Evolutionary conservation across 768 basidiomycete genomes (phyloP).

Genomic region (Neoboletus magnificus): DNA sequence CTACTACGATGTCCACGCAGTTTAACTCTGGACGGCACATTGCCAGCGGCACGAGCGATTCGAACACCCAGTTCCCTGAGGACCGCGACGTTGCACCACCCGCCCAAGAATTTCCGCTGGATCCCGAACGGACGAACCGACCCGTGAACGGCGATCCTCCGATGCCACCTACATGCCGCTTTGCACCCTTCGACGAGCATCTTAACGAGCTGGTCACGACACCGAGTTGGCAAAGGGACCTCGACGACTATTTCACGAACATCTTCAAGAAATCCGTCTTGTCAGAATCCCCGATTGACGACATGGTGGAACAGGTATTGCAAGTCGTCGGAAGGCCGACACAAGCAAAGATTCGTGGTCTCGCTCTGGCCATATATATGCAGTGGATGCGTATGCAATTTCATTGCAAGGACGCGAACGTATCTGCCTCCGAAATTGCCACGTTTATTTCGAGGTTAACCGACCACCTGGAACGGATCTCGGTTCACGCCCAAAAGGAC

Average conservation of each 20-base stretch:
- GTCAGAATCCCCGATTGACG: conserved; percentile 4
- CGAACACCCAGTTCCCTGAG: too few species aligned
- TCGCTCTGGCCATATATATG: conserved; percentile 5
- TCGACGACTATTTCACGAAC: conserved; percentile 13
- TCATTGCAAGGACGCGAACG: conserved; percentile 6
- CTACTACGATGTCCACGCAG: background rate
- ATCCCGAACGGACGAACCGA: background rate
- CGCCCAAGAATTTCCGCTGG: background rate
- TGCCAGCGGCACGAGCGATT: background rate
- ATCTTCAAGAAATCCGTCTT: conserved; percentile 11
- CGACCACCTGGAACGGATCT: conserved; percentile 5
- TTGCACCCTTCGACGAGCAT: conserved; percentile 12
- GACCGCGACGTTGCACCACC: background rate
- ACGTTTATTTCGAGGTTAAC: conserved; percentile 7
- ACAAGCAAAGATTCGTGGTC: conserved; percentile 5
- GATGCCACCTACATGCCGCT: background rate
- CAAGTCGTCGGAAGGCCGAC: conserved; percentile 13
- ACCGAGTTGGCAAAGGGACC: conserved; percentile 11
- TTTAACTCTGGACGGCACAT: background rate
- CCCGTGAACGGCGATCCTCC: background rate
- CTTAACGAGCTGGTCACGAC: background rate
- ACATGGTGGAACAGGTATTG: conserved; percentile 4
- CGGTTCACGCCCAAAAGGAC: background rate
- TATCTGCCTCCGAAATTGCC: conserved; percentile 1
- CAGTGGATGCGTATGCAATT: conserved; percentile 20